A percentile compares a stretch with the other conserved stretches of the same genome.
phyloP scores from a whole-genome alignment of 129 eudicot genomes.

The Artemisia tridentata region DNA sequence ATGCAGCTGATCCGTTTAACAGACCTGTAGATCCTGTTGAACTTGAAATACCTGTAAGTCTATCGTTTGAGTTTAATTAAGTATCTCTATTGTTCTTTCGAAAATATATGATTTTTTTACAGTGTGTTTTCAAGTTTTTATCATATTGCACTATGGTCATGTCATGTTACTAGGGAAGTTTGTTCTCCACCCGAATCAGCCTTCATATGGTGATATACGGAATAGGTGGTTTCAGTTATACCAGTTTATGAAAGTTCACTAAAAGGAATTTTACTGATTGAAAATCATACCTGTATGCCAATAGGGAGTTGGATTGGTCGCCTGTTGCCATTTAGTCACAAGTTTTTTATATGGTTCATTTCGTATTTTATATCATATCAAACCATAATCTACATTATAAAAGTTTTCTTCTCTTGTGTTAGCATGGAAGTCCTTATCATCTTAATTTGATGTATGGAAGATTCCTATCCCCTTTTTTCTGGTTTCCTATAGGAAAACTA shows the following conservation, averaged over 20 bases:
- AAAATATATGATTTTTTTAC: not conserved
- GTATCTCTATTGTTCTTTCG: not conserved
- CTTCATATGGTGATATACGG: no score
- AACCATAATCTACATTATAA: not conserved
- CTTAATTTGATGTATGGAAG: not conserved
- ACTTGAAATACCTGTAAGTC: conserved; percentile 76
- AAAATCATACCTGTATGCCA: not conserved
- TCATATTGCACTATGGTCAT: not conserved
- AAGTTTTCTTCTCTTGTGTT: not conserved
- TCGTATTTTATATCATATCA: not conserved
- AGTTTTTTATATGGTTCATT: not conserved
- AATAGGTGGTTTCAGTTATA: not conserved
- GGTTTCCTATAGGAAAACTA: not conserved
- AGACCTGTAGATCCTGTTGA: conserved; percentile 75
- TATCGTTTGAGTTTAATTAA: not conserved
- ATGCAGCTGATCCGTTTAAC: conserved; percentile 80
- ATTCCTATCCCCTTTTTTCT: not conserved
- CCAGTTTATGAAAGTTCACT: not conserved
- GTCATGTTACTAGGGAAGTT: not conserved
- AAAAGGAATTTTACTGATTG: no score
- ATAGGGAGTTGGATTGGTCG: not conserved
- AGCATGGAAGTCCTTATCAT: not conserved
- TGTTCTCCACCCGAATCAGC: not conserved
- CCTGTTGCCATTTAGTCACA: not conserved
- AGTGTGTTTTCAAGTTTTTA: no score